Evolutionary conservation across 225 moss, liverwort and hornwort genomes (phyloP).

Genomic region (Physcomitrellopsis africana): DNA sequence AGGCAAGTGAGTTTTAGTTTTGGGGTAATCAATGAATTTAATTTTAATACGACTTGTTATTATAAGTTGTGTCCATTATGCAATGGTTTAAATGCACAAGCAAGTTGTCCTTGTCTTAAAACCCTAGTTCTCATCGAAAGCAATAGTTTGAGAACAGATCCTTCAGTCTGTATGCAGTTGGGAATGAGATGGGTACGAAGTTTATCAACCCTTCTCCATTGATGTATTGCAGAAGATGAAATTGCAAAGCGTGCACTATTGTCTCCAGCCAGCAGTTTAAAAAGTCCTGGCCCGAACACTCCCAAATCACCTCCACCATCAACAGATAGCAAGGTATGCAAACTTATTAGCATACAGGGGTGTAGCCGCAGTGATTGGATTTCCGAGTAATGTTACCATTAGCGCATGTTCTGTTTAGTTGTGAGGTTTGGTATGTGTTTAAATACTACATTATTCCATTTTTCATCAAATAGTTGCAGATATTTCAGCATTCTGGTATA

Average conservation of each 20-base stretch:
- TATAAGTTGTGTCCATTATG: slow-evolving; percentile 13
- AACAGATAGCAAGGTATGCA: slow-evolving; percentile 40
- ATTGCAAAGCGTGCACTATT: slow-evolving; percentile 83
- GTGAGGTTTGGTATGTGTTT: not conserved
- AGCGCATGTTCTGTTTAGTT: slow-evolving; percentile 6
- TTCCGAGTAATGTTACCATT: not conserved
- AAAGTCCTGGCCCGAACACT: slow-evolving; percentile 27
- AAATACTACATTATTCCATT: slow-evolving; percentile 20
- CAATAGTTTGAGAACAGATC: slow-evolving; percentile 8
- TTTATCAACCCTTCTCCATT: slow-evolving; percentile 7
- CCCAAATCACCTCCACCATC: slow-evolving; percentile 41
- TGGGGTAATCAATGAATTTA: not conserved
- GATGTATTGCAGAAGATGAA: slow-evolving; percentile 77
- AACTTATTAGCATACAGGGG: not conserved
- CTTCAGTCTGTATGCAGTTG: not conserved
- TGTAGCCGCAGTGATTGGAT: slow-evolving; percentile 11
- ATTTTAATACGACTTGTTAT: not conserved
- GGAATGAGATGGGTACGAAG: slow-evolving; percentile 13
- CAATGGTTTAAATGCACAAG: not conserved
- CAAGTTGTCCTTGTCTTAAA: slow-evolving; percentile 15
- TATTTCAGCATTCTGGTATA: not conserved
- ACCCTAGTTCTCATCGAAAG: not conserved
- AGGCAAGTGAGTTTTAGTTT: not conserved
- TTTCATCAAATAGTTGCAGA: not conserved
- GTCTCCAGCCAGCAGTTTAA: slow-evolving; percentile 73